These are phyloP conservation scores for Tetradesmus lagerheimii DNA, from an alignment of 139 green algal genomes.

Conservation along the genomic window DNA sequence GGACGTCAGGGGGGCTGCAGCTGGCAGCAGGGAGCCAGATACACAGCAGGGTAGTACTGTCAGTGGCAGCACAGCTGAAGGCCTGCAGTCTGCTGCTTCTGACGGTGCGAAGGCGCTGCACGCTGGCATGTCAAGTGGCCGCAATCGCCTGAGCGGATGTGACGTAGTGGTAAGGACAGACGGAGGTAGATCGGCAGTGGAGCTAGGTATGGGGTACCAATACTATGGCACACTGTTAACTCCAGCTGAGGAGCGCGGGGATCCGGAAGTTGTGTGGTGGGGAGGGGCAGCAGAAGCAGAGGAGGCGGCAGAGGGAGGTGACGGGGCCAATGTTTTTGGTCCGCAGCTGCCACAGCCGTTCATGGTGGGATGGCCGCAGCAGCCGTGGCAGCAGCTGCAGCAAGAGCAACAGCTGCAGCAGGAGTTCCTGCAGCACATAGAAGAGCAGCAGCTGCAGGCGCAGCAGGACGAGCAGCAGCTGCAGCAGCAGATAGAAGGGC, in stretches of 20 bases:
- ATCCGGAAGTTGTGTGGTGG: not conserved
- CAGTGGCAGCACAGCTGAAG: too few species aligned
- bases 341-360: not conserved
- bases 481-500: not conserved
- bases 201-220: conserved; percentile 1
- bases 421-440: not conserved
- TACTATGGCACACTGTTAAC: not conserved
- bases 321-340: not conserved
- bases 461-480: not conserved
- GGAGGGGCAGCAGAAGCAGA: not conserved
- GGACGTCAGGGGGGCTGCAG: not conserved
- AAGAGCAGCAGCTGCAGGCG: not conserved
- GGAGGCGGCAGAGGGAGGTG: not conserved
- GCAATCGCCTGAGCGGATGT: not conserved
- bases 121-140: not conserved
- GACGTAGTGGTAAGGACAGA: not conserved
- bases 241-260: conserved; percentile 5
- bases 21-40: too few species aligned
- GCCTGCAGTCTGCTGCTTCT: too few species aligned
- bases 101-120: not conserved
- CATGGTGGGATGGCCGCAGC: not conserved
- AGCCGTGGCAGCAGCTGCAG: too few species aligned
- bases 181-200: not conserved
- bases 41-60: too few species aligned
- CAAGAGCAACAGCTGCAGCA: not conserved